Evolutionary conservation across 2,329 filamentous ascomycete species (phyloP).

Genomic region (Hymenoscyphus fructigenus): DNA sequence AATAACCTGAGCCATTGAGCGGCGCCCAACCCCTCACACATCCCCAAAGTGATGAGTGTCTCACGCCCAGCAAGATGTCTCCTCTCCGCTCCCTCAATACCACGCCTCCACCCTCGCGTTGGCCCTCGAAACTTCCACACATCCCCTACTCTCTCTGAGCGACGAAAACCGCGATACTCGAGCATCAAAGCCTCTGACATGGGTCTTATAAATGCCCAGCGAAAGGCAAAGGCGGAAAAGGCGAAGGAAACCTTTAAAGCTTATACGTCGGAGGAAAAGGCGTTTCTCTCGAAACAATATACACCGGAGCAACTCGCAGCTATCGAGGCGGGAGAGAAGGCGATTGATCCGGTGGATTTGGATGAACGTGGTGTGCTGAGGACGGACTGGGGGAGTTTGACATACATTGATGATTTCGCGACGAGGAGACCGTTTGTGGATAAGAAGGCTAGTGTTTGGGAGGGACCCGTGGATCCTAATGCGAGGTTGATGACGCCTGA

Average conservation of each 20-base stretch:
- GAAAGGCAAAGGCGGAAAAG: slow-evolving; percentile 13
- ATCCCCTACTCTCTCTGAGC: slow-evolving; percentile 39
- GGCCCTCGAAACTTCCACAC: slow-evolving; percentile 50
- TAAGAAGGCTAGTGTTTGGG: slow-evolving; percentile 51
- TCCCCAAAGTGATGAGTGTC: slow-evolving; percentile 45
- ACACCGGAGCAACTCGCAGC: slow-evolving; percentile 78
- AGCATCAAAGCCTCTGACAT: slow-evolving; percentile 40
- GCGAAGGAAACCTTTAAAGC: slow-evolving; percentile 52
- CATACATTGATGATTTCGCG: slow-evolving; percentile 82
- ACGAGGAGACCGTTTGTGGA: slow-evolving; percentile 77
- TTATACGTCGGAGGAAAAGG: slow-evolving; percentile 67
- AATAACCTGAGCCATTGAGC: slow-evolving; percentile 23
- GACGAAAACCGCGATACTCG: slow-evolving; percentile 41
- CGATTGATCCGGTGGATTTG: slow-evolving; percentile 73
- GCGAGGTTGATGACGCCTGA: slow-evolving; percentile 58
- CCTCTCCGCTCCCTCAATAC: slow-evolving; percentile 47
- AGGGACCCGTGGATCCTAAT: slow-evolving; percentile 31
- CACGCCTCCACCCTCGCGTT: slow-evolving; percentile 40
- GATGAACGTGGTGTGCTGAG: slow-evolving; percentile 70
- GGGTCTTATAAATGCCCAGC: slow-evolving; percentile 25
- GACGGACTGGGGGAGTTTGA: slow-evolving; percentile 67
- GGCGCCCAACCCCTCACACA: slow-evolving; percentile 22
- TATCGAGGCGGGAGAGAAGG: slow-evolving; percentile 75
- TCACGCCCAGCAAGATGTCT: slow-evolving; percentile 49
- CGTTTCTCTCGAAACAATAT: slow-evolving; percentile 65